These are phyloP conservation scores for Monosporozyma aquatica DNA, from an alignment of 805 yeast species.

Conservation along the genomic window DNA sequence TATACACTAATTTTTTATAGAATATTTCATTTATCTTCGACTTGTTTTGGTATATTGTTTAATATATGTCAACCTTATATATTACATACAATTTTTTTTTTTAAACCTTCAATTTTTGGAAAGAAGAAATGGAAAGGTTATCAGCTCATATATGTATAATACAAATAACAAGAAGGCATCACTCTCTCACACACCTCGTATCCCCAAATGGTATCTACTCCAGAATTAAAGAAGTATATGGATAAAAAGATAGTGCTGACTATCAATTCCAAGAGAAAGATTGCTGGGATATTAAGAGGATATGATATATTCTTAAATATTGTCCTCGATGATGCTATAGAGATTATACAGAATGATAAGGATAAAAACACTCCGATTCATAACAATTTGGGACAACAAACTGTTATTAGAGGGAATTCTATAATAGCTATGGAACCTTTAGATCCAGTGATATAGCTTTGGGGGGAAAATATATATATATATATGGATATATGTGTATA, in stretches of 20 bases:
- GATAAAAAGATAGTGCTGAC: slow-evolving; percentile 67
- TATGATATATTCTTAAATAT: slow-evolving; percentile 73
- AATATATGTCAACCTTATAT: background rate
- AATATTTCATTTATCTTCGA: no score
- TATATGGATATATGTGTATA: no score
- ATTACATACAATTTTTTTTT: background rate
- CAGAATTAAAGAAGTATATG: slow-evolving; percentile 58
- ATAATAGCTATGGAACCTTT: slow-evolving; percentile 59
- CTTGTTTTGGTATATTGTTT: no score
- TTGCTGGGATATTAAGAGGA: slow-evolving; percentile 77
- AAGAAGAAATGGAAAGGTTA: no score
- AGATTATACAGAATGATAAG: slow-evolving; percentile 29
- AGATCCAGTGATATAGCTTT: slow-evolving; percentile 16
- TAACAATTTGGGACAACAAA: slow-evolving; percentile 49
- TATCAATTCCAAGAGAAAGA: slow-evolving; percentile 67
- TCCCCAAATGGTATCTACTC: slow-evolving; percentile 46
- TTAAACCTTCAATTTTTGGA: no score
- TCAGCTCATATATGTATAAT: no score
- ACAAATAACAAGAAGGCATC: background rate
- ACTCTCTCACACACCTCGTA: background rate
- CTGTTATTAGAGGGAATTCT: slow-evolving; percentile 71
- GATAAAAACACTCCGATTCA: slow-evolving; percentile 21
- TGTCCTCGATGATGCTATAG: slow-evolving; percentile 64
- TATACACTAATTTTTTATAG: background rate
- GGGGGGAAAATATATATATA: no score